Conservation (phyloP, 352 stramenopile genomes). For the Stramenopiles sp. region DNA sequence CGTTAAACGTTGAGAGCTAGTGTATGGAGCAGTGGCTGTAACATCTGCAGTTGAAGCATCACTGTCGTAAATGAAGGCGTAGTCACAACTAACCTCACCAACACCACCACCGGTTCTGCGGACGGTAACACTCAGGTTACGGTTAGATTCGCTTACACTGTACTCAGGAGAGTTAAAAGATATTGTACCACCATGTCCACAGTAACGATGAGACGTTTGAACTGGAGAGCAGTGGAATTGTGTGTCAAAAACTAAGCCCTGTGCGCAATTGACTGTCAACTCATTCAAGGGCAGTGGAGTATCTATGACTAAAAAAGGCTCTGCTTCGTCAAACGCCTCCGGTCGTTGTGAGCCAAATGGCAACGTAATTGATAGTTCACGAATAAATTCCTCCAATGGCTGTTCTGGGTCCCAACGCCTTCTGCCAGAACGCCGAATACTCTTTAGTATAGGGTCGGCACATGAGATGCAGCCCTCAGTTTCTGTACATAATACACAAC, state of each 20-base stretch:
- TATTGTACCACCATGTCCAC: slow-evolving; percentile 64
- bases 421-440: slow-evolving; percentile 58
- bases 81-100: slow-evolving; percentile 42
- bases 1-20: slow-evolving; percentile 41
- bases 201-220: slow-evolving; percentile 51
- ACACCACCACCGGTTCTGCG: slow-evolving; percentile 56
- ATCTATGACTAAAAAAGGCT: slow-evolving; percentile 42
- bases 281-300: slow-evolving; percentile 15
- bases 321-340: slow-evolving; percentile 70
- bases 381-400: slow-evolving; percentile 56
- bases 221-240: slow-evolving; percentile 40
- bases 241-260: slow-evolving; percentile 37
- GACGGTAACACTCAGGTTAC: slow-evolving; percentile 54
- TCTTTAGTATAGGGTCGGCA: slow-evolving; percentile 64
- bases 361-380: slow-evolving; percentile 65
- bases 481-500: slow-evolving; percentile 60
- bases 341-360: slow-evolving; percentile 66
- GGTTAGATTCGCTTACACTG: slow-evolving; percentile 40
- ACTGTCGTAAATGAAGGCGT: slow-evolving; percentile 56
- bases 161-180: slow-evolving; percentile 61
- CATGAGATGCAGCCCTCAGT: slow-evolving; percentile 51
- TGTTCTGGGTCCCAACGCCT: slow-evolving; percentile 38
- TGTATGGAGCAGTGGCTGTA: slow-evolving; percentile 60
- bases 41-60: slow-evolving; percentile 43
- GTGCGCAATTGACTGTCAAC: slow-evolving; percentile 18